Evolutionary conservation across 352 stramenopile species (phyloP).

Genomic region (Phytophthora podocarpi): DNA sequence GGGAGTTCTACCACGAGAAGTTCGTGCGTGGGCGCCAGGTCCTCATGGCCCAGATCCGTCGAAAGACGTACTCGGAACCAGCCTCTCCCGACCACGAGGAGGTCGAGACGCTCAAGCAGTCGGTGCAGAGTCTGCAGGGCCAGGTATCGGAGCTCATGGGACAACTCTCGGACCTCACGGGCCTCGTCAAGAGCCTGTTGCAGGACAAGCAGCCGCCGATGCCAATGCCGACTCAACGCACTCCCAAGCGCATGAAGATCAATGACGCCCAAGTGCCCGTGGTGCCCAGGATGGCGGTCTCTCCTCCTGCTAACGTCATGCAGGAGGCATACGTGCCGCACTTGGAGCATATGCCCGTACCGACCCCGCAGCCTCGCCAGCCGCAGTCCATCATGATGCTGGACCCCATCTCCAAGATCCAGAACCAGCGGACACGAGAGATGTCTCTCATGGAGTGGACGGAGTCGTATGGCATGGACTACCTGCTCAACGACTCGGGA

Average conservation of each 20-base stretch:
- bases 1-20: constrained; percentile 93
- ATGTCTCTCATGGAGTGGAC: constrained; percentile 83
- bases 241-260: constrained; percentile 56
- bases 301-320: constrained; percentile 24
- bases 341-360: constrained; percentile 27
- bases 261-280: constrained; percentile 6
- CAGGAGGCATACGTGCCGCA: constrained; percentile 22
- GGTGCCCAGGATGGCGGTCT: constrained; percentile 16
- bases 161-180: constrained; percentile 74
- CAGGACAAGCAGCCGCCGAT: constrained; percentile 50
- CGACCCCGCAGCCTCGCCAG: constrained; percentile 20
- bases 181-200: constrained; percentile 73
- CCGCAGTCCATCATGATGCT: constrained; percentile 36
- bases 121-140: constrained; percentile 70
- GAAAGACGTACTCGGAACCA: constrained; percentile 89
- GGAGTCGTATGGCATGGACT: constrained; percentile 81
- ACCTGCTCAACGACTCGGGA: constrained; percentile 67
- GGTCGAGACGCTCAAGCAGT: constrained; percentile 77
- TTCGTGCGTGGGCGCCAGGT: constrained; percentile 87
- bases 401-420: constrained; percentile 47
- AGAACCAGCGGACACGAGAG: constrained; percentile 56
- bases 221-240: constrained; percentile 19
- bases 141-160: constrained; percentile 83
- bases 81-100: constrained; percentile 77
- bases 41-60: constrained; percentile 87